Evolutionary conservation across 371 early-diverging fungal genomes (phyloP), one percentile per base, ranked within the genome.

Genomic region (Rhizomucor pusillus): DNA sequence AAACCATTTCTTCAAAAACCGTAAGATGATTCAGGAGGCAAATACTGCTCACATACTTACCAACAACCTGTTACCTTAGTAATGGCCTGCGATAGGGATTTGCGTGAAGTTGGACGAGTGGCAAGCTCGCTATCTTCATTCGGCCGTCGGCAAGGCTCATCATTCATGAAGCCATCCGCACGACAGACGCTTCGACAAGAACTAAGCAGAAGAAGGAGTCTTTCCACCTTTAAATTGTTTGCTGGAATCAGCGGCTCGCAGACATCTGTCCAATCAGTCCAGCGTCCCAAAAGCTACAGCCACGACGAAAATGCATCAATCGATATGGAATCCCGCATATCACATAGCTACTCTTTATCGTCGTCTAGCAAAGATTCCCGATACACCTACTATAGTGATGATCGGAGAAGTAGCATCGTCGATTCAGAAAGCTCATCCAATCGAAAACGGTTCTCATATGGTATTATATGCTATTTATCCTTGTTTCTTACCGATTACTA

Each of bases 71-170:
- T 48, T 1, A 5, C 14, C 33, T 5, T 45, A 57, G 57, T 57
- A 6, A 37, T 45, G 50, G 57, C 50, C 11, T 57, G 57, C 10
- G 51, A 57, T 43, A 50, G 39, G 14, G 51, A 50, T 44, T 46
- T 57, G 34, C 50, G 51, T 14, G 51, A 57, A n/a, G 57, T 57
- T 5, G 51, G 57, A 22, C 14, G 57, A 46, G 45, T 57, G 36
- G 57, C 57, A 9, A 57, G n/a, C 14, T 50, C 44, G 16, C 24
- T 44, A 16, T 43, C 44, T 18, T 13, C 12, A 4, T 43, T 37
- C 35, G 44, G 46, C 1, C 23, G 51, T 20, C 46, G 41, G 18
- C 47, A 36, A 29, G 49, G 43, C 6, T 14, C 36, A 0, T 45
- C 36, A 12, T 45, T 44, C 22, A 14, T 23, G 14, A 37, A 51